Evolutionary conservation across 2,329 filamentous ascomycete genomes (phyloP), one percentile per base, ranked within the genome.

Genomic region (Aureobasidium uvarum): DNA sequence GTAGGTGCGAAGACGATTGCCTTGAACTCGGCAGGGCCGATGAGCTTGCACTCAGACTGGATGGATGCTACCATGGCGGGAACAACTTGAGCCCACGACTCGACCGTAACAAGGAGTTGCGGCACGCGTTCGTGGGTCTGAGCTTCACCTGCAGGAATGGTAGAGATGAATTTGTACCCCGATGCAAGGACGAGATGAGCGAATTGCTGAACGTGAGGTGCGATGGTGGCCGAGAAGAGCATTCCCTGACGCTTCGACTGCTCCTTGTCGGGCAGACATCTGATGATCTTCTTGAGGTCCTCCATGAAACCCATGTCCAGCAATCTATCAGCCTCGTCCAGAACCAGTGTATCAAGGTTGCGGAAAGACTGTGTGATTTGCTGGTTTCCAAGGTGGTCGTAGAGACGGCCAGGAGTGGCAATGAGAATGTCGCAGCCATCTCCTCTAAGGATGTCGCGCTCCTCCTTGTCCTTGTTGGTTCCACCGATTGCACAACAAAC

Each of bases 281-380:
- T 75, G 36, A 85, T 76, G 39, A 86, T 84, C 58, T 80, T 76
- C 69, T 80, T 81, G 64, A 85, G 79, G 25, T 81, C 82, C 13
- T 79, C 78, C 31, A 83, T 75, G 69, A 85, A 85, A 28, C 84
- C 83, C 60, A 80, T 74, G 46, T 84, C 79, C 23, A 85, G 76
- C 83, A 98, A 88, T 78, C 97, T 93, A 74, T 99, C 95, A 0
- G 95, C 95, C 74, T 99, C 95, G 41, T 81, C 78, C 2, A 80
- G 72, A 28, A 81, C 76, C n/a, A 81, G 70, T n/a, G 79, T 78
- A 52, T 75, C 75, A 25, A 80, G 69, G 66, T 81, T 75, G 5
- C 74, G 70, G 67, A 85, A 77, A 67, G 78, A 80, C 58, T 80
- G 73, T 7, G 79, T 79, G 3, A 80, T 78, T 33, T 79, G 74